Evolutionary conservation across 2,329 filamentous ascomycete species (phyloP).

Genomic region (Penicillium aurantiogriseum): DNA sequence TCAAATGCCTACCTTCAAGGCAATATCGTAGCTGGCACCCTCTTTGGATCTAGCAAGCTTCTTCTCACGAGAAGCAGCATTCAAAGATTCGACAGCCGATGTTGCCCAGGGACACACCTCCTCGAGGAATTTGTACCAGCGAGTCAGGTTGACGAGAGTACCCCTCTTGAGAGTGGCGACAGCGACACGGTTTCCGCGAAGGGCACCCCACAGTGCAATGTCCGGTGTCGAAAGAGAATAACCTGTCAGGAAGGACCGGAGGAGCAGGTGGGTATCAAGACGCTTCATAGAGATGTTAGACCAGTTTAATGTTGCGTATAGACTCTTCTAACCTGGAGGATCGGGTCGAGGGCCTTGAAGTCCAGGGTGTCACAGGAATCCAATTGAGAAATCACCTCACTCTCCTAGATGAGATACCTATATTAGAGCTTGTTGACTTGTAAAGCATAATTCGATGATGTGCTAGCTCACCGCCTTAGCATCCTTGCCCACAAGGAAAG

Average conservation of each 20-base stretch:
- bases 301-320: not conserved
- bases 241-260: conserved; percentile 81
- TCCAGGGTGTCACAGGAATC: conserved; percentile 60
- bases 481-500: conserved; percentile 39
- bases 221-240: conserved; percentile 68
- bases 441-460: not conserved
- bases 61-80: conserved; percentile 67
- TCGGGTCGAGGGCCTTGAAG: conserved; percentile 77
- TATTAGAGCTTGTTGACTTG: not conserved
- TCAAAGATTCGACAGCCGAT: conserved; percentile 66
- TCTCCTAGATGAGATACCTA: conserved; percentile 29
- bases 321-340: conserved; percentile 50
- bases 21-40: conserved; percentile 85
- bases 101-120: conserved; percentile 75
- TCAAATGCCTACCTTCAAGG: conserved; percentile 46
- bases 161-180: conserved; percentile 77
- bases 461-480: conserved; percentile 32
- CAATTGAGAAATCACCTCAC: conserved; percentile 58
- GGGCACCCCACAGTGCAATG: conserved; percentile 75
- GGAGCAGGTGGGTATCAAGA: conserved; percentile 81
- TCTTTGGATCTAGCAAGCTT: conserved; percentile 68
- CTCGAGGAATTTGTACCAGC: conserved; percentile 88
- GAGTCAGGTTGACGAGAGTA: conserved; percentile 69
- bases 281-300: conserved; percentile 37
- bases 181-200: conserved; percentile 79